Conservation (phyloP, 2,329 filamentous ascomycete species). For the Colletotrichum liriopes region DNA sequence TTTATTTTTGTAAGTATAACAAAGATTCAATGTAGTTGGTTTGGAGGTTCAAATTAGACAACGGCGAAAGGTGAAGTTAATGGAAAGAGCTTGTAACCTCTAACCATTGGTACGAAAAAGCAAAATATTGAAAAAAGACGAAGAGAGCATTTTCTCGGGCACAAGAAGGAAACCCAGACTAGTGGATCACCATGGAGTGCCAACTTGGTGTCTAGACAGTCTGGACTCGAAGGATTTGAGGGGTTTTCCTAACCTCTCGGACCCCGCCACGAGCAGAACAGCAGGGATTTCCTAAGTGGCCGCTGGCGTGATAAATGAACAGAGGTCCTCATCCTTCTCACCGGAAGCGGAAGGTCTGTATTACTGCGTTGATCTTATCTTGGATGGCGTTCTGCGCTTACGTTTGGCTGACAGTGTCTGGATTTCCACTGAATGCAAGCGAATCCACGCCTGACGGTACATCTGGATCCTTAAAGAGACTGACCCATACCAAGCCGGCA, state of each 20-base stretch:
- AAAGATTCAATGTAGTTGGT: background rate
- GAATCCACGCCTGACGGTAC: background rate
- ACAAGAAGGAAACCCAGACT: background rate
- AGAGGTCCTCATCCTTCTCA: conserved; percentile 9
- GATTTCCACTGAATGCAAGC: background rate
- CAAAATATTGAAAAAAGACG: background rate
- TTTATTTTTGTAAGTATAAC: too few species aligned
- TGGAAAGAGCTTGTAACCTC: background rate
- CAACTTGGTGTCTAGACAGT: too few species aligned
- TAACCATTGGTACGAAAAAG: background rate
- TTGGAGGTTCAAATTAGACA: background rate
- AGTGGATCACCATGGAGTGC: background rate
- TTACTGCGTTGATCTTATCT: conserved; percentile 13
- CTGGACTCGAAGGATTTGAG: background rate
- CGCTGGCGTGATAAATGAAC: too few species aligned
- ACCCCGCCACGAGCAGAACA: background rate
- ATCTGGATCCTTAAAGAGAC: conserved; percentile 1
- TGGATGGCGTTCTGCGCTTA: background rate
- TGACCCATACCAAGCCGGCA: background rate
- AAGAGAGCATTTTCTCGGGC: background rate
- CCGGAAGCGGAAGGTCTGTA: conserved; percentile 34
- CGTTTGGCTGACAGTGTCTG: background rate
- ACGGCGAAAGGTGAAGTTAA: too few species aligned
- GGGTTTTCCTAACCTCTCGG: background rate
- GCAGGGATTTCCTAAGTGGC: background rate